These are phyloP conservation scores for Guadua angustifolia DNA, from an alignment of 176 grass and related monocot genomes.

Conservation along the genomic window DNA sequence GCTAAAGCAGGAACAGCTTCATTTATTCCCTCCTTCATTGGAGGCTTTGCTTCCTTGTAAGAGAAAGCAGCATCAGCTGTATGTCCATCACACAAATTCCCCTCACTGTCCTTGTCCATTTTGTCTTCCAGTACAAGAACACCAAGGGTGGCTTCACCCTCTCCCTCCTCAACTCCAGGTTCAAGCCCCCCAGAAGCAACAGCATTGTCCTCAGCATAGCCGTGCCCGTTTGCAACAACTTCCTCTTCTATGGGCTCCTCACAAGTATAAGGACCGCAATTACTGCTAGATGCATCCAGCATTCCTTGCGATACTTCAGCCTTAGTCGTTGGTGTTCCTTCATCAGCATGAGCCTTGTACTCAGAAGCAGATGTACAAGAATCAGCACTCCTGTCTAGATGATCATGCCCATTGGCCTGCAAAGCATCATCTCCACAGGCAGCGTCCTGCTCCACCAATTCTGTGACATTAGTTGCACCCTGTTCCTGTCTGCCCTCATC, in stretches of 20 bases:
- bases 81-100: conserved; percentile 1
- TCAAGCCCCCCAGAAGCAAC: conserved; percentile 18
- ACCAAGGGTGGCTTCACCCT: not conserved
- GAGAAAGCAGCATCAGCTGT: conserved; percentile 11
- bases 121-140: conserved; percentile 20
- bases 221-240: not conserved
- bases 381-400: conserved; percentile 16
- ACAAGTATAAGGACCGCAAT: not conserved
- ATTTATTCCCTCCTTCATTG: not conserved
- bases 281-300: not conserved
- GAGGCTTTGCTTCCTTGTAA: conserved; percentile 38
- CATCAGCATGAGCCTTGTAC: not conserved
- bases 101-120: not conserved
- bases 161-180: not conserved
- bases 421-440: conserved; percentile 19
- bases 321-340: not conserved
- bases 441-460: conserved; percentile 19
- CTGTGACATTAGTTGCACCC: not conserved
- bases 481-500: conserved; percentile 29
- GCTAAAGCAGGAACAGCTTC: conserved; percentile 7
- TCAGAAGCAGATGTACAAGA: conserved; percentile 26
- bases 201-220: not conserved
- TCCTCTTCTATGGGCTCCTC: conserved; percentile 32
- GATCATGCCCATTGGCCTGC: conserved; percentile 27
- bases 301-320: conserved; percentile 3